Evolutionary conservation across 2,329 filamentous ascomycete genomes (phyloP).

Genomic region (Ceratocystiopsis minuta): DNA sequence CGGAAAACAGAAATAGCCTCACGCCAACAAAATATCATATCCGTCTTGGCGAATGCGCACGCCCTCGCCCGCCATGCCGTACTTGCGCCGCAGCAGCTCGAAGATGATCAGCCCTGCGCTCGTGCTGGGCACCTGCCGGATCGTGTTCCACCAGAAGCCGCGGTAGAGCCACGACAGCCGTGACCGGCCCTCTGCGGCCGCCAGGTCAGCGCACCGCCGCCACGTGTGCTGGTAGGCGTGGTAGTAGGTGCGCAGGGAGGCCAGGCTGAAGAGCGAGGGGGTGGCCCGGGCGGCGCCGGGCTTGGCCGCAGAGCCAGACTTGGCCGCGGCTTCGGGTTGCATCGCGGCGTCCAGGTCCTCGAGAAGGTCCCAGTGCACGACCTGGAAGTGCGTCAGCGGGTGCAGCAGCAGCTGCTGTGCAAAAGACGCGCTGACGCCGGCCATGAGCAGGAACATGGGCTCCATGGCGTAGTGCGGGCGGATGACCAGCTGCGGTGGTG

Average conservation of each 20-base stretch:
- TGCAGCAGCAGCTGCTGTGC: slow-evolving; percentile 53
- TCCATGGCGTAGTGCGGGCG: slow-evolving; percentile 60
- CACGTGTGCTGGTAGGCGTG: slow-evolving; percentile 53
- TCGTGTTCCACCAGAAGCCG: slow-evolving; percentile 54
- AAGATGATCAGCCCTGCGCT: slow-evolving; percentile 64
- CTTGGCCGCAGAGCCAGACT: slow-evolving; percentile 1
- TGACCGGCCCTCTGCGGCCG: slow-evolving; percentile 34
- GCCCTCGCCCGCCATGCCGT: slow-evolving; percentile 42
- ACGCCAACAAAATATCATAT: slow-evolving; percentile 46
- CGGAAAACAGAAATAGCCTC: background rate
- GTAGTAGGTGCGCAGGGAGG: slow-evolving; percentile 42
- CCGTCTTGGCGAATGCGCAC: slow-evolving; percentile 50
- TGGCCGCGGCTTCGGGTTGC: background rate
- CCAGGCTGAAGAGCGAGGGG: slow-evolving; percentile 10
- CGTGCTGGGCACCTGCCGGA: slow-evolving; percentile 59
- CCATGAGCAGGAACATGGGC: slow-evolving; percentile 50
- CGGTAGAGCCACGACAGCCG: slow-evolving; percentile 48
- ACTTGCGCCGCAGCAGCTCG: slow-evolving; percentile 56
- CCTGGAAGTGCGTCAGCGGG: slow-evolving; percentile 51
- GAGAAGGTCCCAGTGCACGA: slow-evolving; percentile 54
- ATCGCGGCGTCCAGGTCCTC: slow-evolving; percentile 45
- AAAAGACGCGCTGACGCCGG: slow-evolving; percentile 50
- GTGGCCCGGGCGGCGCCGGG: background rate
- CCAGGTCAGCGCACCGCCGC: slow-evolving; percentile 39
- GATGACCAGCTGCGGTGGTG: slow-evolving; percentile 28